Percentiles rank a stretch among this genome's conserved stretches.
Conservation (phyloP, 495 filamentous ascomycete genomes). For the Podospora pseudocomata region DNA sequence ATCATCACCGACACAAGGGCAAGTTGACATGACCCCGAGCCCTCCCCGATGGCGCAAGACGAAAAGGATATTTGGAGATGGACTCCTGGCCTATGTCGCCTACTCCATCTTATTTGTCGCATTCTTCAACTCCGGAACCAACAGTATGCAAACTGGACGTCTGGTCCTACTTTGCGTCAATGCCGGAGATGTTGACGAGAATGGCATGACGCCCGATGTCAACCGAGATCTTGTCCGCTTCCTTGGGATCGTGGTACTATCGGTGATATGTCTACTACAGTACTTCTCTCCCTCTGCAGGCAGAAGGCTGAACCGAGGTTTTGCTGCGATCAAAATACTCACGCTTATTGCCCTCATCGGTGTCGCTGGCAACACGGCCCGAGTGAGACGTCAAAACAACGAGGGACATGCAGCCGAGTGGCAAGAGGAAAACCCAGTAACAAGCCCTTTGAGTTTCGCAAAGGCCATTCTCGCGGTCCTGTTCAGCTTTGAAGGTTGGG, state of each 20-base stretch:
- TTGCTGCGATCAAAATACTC: not conserved
- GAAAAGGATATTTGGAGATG: not conserved
- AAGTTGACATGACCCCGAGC: too few relatives aligned
- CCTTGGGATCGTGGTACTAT: not conserved
- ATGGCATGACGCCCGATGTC: not conserved
- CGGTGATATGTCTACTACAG: not conserved
- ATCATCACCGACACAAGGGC: too few relatives aligned
- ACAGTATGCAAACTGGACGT: conserved; percentile 2
- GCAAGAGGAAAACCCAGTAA: not conserved
- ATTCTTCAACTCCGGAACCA: conserved; percentile 3
- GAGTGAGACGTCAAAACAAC: not conserved
- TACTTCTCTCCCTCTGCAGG: not conserved
- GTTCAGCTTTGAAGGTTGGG: conserved; percentile 3
- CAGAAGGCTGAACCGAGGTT: not conserved
- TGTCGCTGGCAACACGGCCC: not conserved
- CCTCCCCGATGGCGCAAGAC: not conserved
- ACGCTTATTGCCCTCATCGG: not conserved
- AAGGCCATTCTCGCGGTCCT: not conserved
- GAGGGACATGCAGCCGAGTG: not conserved
- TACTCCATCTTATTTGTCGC: not conserved
- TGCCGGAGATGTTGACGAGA: not conserved
- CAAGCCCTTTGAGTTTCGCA: not conserved
- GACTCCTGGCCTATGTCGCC: not conserved
- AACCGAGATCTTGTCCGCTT: conserved; percentile 3
- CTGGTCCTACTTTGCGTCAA: not conserved